Evolutionary conservation across 2,329 filamentous ascomycete genomes (phyloP).

Genomic region (Exophiala xenobiotica): DNA sequence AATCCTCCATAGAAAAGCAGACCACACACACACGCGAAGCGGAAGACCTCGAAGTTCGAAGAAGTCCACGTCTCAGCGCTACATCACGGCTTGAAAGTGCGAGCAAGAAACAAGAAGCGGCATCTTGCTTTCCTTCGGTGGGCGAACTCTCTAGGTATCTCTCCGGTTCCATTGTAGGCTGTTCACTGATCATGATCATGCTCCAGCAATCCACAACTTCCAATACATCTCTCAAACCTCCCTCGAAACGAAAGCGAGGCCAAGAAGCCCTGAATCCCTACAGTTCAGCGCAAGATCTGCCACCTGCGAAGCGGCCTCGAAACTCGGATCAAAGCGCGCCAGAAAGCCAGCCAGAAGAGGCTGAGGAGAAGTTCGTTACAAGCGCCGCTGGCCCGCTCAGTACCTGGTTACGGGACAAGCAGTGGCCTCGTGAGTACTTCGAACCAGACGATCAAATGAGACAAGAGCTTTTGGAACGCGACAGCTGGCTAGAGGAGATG

Average conservation of each 20-base stretch:
- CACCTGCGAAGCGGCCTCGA: background rate
- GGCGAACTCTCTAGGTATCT: background rate
- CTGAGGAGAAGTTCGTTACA: background rate
- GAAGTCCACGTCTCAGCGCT: background rate
- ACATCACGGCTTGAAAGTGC: background rate
- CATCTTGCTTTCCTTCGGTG: background rate
- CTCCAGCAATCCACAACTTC: background rate
- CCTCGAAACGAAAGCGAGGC: background rate
- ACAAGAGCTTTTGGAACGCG: slow-evolving; percentile 9
- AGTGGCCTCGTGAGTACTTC: slow-evolving; percentile 11
- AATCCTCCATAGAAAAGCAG: background rate
- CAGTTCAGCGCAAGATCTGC: background rate
- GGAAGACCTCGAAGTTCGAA: background rate
- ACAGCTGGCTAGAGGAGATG: slow-evolving; percentile 12
- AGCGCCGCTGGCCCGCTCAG: background rate
- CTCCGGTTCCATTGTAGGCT: background rate
- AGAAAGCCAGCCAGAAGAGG: background rate
- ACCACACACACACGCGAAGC: background rate
- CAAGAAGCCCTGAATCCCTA: background rate
- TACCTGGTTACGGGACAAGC: slow-evolving; percentile 9
- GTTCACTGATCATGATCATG: background rate
- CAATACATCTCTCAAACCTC: too few species aligned
- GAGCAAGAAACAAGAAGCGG: background rate
- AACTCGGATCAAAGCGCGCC: background rate
- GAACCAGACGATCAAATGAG: slow-evolving; percentile 6